Percentiles rank a stretch among this genome's conserved stretches.
phyloP scores from a whole-genome alignment of 2,329 filamentous ascomycete genomes.

The Clarireedia homoeocarpa region DNA sequence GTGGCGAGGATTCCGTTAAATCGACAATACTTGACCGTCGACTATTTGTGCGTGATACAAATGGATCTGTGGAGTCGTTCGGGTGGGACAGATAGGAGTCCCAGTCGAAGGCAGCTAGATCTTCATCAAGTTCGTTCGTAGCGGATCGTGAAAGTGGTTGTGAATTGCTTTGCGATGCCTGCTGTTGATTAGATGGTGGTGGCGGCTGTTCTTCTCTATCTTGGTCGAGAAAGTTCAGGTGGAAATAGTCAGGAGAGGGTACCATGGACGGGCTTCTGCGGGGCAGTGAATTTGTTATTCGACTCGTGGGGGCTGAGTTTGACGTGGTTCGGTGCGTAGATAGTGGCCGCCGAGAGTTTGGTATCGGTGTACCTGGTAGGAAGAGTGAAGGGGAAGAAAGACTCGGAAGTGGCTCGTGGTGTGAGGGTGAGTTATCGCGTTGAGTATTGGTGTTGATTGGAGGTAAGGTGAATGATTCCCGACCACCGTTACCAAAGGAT shows the following conservation, averaged over 20 bases:
- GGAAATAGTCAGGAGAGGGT: not conserved
- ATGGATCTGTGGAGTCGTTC: not conserved
- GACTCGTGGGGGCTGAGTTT: not conserved
- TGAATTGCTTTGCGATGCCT: not conserved
- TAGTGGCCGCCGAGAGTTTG: not conserved
- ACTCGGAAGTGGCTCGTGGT: not conserved
- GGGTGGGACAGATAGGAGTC: not conserved
- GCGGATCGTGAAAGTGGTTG: not conserved
- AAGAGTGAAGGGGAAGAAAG: conserved; percentile 2
- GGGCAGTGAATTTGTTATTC: not conserved
- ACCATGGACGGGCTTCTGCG: not conserved
- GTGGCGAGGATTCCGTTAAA: conserved; percentile 22
- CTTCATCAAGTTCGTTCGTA: not conserved
- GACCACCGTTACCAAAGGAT: not conserved
- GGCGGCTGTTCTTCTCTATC: not conserved
- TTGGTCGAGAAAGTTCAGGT: not conserved
- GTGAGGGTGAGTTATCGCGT: not conserved
- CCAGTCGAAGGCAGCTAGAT: not conserved
- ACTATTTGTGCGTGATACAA: not conserved
- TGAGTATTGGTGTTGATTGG: not conserved
- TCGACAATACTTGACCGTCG: conserved; percentile 21
- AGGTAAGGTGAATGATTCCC: conserved; percentile 2
- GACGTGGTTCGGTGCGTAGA: not conserved
- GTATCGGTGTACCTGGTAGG: not conserved
- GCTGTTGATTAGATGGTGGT: not conserved